Conservation (phyloP, 345 rosid species). For the Passiflora organensis region DNA sequence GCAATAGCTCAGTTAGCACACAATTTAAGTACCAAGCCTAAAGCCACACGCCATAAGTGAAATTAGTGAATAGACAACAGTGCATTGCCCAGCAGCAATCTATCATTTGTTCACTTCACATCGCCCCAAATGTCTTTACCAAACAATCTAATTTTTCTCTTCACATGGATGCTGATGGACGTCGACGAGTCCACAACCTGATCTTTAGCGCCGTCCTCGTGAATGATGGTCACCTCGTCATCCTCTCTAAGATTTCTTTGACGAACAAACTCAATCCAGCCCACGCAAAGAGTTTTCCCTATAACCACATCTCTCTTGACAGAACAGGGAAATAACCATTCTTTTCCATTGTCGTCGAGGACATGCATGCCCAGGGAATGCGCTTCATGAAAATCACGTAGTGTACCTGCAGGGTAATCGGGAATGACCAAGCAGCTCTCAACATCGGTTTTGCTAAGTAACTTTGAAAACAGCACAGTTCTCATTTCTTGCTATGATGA, state of each 20-base stretch:
- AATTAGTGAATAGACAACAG: no score
- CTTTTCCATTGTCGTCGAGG: background rate
- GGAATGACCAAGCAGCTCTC: constrained; percentile 1
- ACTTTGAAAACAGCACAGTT: background rate
- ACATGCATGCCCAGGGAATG: constrained; percentile 4
- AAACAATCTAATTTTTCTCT: constrained; percentile 13
- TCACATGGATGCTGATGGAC: constrained; percentile 4
- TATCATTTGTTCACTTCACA: no score
- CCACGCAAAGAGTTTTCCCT: constrained; percentile 4
- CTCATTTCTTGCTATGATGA: background rate
- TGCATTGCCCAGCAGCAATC: background rate
- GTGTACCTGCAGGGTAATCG: background rate
- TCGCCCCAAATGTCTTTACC: constrained; percentile 9
- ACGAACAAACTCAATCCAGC: constrained; percentile 7
- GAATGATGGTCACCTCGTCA: background rate
- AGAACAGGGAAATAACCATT: constrained; percentile 4
- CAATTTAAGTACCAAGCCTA: no score
- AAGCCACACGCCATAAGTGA: no score
- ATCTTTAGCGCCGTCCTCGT: background rate
- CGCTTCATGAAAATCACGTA: background rate
- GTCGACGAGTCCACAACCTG: background rate
- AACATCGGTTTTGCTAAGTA: background rate
- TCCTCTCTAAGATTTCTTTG: background rate
- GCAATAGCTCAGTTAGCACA: no score
- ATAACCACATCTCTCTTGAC: background rate